Conservation (phyloP, 805 yeast species). For the Maudiozyma turicensis region DNA sequence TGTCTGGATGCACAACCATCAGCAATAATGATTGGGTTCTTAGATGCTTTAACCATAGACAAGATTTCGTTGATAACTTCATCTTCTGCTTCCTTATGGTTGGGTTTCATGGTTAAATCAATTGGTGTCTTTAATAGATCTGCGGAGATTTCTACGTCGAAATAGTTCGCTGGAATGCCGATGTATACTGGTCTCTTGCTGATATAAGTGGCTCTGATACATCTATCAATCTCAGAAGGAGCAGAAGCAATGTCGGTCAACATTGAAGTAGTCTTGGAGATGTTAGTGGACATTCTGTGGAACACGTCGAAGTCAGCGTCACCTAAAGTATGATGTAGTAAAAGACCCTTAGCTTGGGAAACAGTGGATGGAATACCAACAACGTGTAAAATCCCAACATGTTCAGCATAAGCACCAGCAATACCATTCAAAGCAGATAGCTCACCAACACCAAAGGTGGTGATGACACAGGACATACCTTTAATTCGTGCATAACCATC, state of each 20-base stretch:
- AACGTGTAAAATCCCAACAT: constrained; percentile 69
- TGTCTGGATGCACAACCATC: constrained; percentile 83
- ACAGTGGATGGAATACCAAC: constrained; percentile 76
- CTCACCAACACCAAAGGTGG: constrained; percentile 87
- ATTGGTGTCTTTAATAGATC: constrained; percentile 50
- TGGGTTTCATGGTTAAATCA: constrained; percentile 44
- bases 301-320: constrained; percentile 71
- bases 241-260: constrained; percentile 53
- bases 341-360: constrained; percentile 56
- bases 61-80: constrained; percentile 48
- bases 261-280: constrained; percentile 53
- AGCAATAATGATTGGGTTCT: constrained; percentile 62
- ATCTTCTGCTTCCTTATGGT: constrained; percentile 47
- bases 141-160: constrained; percentile 49
- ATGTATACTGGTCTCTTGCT: constrained; percentile 70
- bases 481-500: constrained; percentile 79
- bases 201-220: constrained; percentile 57
- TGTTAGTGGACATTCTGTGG: constrained; percentile 62
- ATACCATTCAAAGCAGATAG: constrained; percentile 71
- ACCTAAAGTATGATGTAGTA: constrained; percentile 73
- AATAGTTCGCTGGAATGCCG: constrained; percentile 71
- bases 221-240: constrained; percentile 57
- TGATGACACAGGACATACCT: constrained; percentile 58
- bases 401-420: constrained; percentile 82
- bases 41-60: constrained; percentile 42